Evolutionary conservation across 768 basidiomycete genomes (phyloP), one percentile per base, ranked within the genome.

Genomic region (Suillus occidentalis): DNA sequence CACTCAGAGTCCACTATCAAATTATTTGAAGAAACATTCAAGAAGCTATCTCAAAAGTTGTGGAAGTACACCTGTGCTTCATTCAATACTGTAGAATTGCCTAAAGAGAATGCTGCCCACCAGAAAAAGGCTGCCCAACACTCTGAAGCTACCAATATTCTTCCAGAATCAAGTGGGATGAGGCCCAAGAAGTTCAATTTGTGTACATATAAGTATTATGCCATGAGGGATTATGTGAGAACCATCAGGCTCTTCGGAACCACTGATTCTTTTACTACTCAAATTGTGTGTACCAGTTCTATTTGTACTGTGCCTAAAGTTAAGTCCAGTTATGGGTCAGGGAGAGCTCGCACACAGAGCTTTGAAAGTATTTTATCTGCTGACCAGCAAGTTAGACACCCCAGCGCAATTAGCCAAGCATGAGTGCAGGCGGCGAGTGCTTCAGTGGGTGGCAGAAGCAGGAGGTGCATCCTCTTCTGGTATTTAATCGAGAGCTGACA

Each of bases 1-100:
- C 79, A 78, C 53, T 76, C 77, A 0, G 65, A 69, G 9, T 42
- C 55, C 5, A 75, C 34, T 40, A 73, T 53, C 31, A 8, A 0
- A 0, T 55, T 45, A 14, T 65, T 76, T 79, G 8, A 72, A 25
- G 25, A 58, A 1, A 65, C 65, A 7, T 56, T 79, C 8, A 76
- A 76, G 0, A 22, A 63, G 6, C 37, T 36, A 6, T 45, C 43
- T 7, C 18, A 9, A 8, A 45, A 7, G 43, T 37, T 78, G 4
- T 71, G 72, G 1, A 13, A 66, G 16, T 79, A 16, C 8, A 42
- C 40, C 40, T 42, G 40, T 2, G 40, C 40, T 42, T 14, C 14
- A 6, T 42, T 42, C 40, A 6, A 42, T 13, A 57, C 63, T 3
- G 18, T 56, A 1, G 78, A 79, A 22, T 69, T 79, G 4, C 72